Conservation (phyloP, 2,329 filamentous ascomycete genomes). For the Blumeria graminis region DNA sequence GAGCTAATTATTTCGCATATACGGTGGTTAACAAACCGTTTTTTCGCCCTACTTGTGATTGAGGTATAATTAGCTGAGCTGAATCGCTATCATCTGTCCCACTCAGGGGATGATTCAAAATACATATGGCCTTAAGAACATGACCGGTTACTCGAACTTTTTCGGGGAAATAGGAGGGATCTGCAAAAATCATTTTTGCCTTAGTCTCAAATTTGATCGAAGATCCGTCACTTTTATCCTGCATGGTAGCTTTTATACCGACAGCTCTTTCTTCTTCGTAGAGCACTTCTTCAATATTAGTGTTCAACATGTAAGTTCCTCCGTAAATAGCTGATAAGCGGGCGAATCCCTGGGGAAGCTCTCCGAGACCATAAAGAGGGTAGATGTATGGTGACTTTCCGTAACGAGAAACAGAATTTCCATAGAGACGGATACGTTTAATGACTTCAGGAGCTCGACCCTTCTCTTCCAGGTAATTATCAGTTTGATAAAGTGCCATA, state of each 20-base stretch:
- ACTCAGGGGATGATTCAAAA: slow-evolving; percentile 81
- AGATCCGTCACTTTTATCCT: slow-evolving; percentile 48
- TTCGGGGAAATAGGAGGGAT: slow-evolving; percentile 85
- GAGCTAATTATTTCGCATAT: no score
- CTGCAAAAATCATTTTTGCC: slow-evolving; percentile 83
- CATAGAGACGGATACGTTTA: slow-evolving; percentile 82
- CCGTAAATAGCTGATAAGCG: slow-evolving; percentile 96
- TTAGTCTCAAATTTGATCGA: slow-evolving; percentile 89
- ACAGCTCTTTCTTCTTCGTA: slow-evolving; percentile 71
- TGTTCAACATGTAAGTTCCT: slow-evolving; percentile 98
- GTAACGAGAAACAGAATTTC: slow-evolving; percentile 90
- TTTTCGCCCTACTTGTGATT: slow-evolving; percentile 90
- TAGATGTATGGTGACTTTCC: slow-evolving; percentile 99
- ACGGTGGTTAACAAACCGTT: slow-evolving; percentile 33
- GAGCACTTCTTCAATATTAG: slow-evolving; percentile 67
- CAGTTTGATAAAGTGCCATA: slow-evolving; percentile 87
- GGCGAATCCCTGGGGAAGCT: slow-evolving; percentile 92
- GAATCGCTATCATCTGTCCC: slow-evolving; percentile 80
- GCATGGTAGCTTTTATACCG: slow-evolving; percentile 94
- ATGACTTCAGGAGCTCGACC: slow-evolving; percentile 67
- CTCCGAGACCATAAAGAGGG: slow-evolving; percentile 87
- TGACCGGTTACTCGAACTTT: slow-evolving; percentile 78
- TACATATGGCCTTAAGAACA: slow-evolving; percentile 88
- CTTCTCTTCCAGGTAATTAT: slow-evolving; percentile 54
- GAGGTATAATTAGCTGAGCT: slow-evolving; percentile 85